A percentile compares a stretch with the other conserved stretches of the same genome.
phyloP scores from a whole-genome alignment of 768 basidiomycete species.

The Rhizopogon salebrosus region DNA sequence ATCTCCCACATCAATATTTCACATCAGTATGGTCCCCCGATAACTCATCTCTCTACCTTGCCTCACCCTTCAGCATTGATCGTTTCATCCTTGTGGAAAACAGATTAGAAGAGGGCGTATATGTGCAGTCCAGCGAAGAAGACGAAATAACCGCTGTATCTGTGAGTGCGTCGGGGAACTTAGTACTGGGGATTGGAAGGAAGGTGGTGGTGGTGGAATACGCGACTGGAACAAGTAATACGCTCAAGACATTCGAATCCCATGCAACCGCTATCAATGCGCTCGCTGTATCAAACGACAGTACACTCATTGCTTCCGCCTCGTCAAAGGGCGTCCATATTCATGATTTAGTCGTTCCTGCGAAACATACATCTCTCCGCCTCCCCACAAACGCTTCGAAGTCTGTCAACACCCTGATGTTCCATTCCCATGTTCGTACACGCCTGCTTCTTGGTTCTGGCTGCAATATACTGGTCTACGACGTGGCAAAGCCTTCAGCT shows the following conservation, averaged over 20 bases:
- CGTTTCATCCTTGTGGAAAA: constrained; percentile 47
- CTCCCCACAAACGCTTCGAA: constrained; percentile 31
- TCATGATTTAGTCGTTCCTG: constrained; percentile 51
- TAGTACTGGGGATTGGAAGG: constrained; percentile 45
- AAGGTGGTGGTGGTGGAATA: constrained; percentile 50
- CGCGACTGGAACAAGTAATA: constrained; percentile 30
- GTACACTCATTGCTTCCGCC: constrained; percentile 50
- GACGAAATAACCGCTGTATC: constrained; percentile 25
- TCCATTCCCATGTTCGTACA: constrained; percentile 61
- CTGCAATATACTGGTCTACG: constrained; percentile 54
- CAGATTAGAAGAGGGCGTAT: constrained; percentile 36
- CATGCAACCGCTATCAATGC: constrained; percentile 48
- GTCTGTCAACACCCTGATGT: constrained; percentile 45
- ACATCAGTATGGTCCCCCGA: constrained; percentile 55
- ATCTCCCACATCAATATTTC: constrained; percentile 11
- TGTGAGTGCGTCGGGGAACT: constrained; percentile 28
- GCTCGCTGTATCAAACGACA: constrained; percentile 57
- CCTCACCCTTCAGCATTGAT: constrained; percentile 42
- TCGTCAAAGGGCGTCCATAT: constrained; percentile 51
- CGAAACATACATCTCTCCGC: constrained; percentile 45
- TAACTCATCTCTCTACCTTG: constrained; percentile 49
- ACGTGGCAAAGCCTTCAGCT: constrained; percentile 50
- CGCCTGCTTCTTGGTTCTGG: constrained; percentile 52
- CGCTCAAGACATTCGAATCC: constrained; percentile 43
- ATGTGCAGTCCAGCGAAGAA: constrained; percentile 21